Conservation (phyloP, 1,284 basidiomycete species). For the Cryptococcus floricola region DNA sequence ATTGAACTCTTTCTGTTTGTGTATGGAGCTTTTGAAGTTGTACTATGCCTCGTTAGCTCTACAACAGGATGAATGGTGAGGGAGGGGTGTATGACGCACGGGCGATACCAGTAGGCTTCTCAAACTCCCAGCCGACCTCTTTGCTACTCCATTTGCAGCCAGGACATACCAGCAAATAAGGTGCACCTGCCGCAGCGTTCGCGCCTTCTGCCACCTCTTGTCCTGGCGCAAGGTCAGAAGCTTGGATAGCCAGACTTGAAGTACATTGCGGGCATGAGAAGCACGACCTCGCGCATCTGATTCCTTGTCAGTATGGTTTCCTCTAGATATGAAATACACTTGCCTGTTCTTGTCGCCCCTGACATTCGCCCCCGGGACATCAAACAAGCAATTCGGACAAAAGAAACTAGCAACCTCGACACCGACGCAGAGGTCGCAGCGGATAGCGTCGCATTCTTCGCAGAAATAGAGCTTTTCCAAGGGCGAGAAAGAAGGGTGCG, state of each 20-base stretch:
- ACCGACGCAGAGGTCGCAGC: conserved; percentile 87
- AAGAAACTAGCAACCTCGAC: conserved; percentile 94
- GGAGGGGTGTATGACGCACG: conserved; percentile 53
- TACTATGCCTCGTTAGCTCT: conserved; percentile 53
- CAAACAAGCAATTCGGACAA: conserved; percentile 98
- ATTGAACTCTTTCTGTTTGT: conserved; percentile 66
- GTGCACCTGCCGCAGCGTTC: conserved; percentile 60
- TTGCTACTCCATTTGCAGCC: conserved; percentile 94
- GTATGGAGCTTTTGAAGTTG: conserved; percentile 85
- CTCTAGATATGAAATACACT: conserved; percentile 9
- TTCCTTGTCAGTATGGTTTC: neutral
- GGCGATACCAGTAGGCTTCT: conserved; percentile 91
- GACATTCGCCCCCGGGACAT: conserved; percentile 93
- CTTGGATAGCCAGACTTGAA: conserved; percentile 80
- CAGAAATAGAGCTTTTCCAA: conserved; percentile 90
- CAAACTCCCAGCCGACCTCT: conserved; percentile 83
- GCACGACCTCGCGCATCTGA: conserved; percentile 93
- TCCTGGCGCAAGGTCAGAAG: conserved; percentile 59
- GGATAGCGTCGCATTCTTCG: conserved; percentile 92
- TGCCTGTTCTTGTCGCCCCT: conserved; percentile 91
- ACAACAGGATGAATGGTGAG: no score
- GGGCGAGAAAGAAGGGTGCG: conserved; percentile 76
- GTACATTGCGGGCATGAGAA: conserved; percentile 91
- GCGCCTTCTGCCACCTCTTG: conserved; percentile 36
- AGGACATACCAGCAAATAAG: conserved; percentile 86